Evolutionary conservation across 2,329 filamentous ascomycete genomes (phyloP).

Genomic region (Aspergillus sp.): DNA sequence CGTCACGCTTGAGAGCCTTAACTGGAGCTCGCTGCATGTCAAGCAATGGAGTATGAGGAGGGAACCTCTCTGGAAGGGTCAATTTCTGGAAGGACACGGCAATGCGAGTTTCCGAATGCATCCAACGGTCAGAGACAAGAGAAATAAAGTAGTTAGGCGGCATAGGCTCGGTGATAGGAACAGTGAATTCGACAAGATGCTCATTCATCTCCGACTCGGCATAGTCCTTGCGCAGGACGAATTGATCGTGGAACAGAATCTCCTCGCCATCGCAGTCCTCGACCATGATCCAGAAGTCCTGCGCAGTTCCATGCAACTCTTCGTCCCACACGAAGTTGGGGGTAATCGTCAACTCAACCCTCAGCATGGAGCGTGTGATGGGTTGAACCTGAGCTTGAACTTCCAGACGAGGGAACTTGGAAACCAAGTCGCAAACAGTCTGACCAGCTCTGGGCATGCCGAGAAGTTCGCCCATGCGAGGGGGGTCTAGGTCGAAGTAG

Average conservation of each 20-base stretch:
- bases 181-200: slow-evolving; percentile 93
- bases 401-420: slow-evolving; percentile 90
- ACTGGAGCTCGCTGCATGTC: slow-evolving; percentile 91
- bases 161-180: slow-evolving; percentile 95
- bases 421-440: slow-evolving; percentile 78
- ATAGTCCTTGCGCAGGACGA: slow-evolving; percentile 87
- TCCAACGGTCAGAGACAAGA: slow-evolving; percentile 92
- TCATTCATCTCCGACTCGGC: slow-evolving; percentile 83
- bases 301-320: slow-evolving; percentile 77
- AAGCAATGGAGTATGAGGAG: slow-evolving; percentile 85
- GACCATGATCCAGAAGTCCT: slow-evolving; percentile 95
- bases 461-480: slow-evolving; percentile 91
- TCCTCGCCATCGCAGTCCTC: slow-evolving; percentile 98
- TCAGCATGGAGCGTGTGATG: slow-evolving; percentile 88
- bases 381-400: slow-evolving; percentile 93
- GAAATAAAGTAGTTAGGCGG: slow-evolving; percentile 98
- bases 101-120: slow-evolving; percentile 93
- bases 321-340: slow-evolving; percentile 98
- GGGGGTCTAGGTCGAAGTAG: slow-evolving; percentile 95
- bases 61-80: slow-evolving; percentile 91
- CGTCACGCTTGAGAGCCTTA: slow-evolving; percentile 80
- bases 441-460: slow-evolving; percentile 86
- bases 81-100: slow-evolving; percentile 94
- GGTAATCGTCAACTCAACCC: slow-evolving; percentile 84
- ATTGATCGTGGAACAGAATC: slow-evolving; percentile 91